Evolutionary conservation across 140 eudicot species (phyloP).

Genomic region (Cichorium intybus): DNA sequence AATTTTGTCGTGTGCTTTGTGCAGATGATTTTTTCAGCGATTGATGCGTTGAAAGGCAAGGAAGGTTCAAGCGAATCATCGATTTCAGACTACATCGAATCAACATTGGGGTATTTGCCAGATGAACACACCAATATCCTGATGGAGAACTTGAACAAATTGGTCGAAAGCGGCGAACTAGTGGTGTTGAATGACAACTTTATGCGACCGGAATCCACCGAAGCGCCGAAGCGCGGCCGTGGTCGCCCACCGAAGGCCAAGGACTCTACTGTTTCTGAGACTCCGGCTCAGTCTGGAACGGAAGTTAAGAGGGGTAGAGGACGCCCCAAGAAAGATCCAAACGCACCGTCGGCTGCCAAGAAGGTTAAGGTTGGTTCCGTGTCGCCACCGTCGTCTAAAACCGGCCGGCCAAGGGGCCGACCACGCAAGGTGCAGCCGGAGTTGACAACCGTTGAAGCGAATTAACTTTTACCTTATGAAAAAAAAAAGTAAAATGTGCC

Average conservation of each 20-base stretch:
- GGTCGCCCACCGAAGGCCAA: conserved; percentile 81
- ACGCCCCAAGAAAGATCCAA: conserved; percentile 38
- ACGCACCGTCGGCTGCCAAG: conserved; percentile 49
- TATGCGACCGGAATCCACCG: conserved; percentile 41
- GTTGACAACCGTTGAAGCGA: conserved; percentile 38
- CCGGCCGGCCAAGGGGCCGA: conserved; percentile 69
- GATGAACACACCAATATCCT: conserved; percentile 53
- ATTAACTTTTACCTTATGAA: conserved; percentile 17
- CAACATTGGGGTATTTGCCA: conserved; percentile 59
- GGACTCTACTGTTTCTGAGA: conserved; percentile 29
- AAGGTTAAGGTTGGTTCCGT: conserved; percentile 42
- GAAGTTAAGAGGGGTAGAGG: conserved; percentile 37
- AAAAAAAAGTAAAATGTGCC: not conserved
- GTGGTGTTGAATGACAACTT: conserved; percentile 52
- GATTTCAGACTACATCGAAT: conserved; percentile 59
- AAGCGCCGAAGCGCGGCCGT: conserved; percentile 70
- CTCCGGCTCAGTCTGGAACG: conserved; percentile 1
- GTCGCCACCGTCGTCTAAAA: conserved; percentile 12
- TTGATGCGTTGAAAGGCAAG: conserved; percentile 54
- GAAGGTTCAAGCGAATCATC: conserved; percentile 65
- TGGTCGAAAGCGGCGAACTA: conserved; percentile 57
- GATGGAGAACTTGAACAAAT: conserved; percentile 41
- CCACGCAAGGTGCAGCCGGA: conserved; percentile 64
- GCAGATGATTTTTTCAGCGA: conserved; percentile 73
- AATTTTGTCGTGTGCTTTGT: not conserved